Base-by-base conservation (phyloP, 352 stramenopile genomes). In the Phytopythium ostracodes region DNA sequence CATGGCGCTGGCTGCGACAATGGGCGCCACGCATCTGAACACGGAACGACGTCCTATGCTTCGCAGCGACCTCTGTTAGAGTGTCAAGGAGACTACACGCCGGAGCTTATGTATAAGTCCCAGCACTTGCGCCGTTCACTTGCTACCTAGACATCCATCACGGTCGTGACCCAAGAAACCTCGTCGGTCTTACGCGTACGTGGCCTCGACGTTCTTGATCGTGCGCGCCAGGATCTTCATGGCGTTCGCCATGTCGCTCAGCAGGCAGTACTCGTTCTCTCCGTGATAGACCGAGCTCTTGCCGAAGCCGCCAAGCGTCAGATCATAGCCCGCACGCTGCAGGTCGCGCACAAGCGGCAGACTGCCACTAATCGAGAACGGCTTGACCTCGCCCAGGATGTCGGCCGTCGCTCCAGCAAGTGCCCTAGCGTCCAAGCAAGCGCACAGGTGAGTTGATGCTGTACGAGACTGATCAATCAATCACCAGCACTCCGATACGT, bases 201-300 rank as follows among this genome's bases (percentile, higher is more conserved):
- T 25, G 24, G 63, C 63, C n/a, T 91, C 82, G 33, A 92, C 80
- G 58, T 94, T 89, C 61, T 74, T 68, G 67, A 97, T 88, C 36
- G 90, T 92, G 55, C 71, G 76, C 35, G 89, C 75, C n/a, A 97
- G 79, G 64, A 98, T 96, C 74, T 91, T 87, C 27, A 92, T 67
- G n/a, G 87, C 91, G 56, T 96, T 75, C 57, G 77, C 75, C 81
- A 98, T 96, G 59, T 95, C 87, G 62, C 68, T 92, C 49, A 97
- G 70, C 49, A 64, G 73, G 61, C 88, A 97, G 74, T 87, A 97
- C 70, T 98, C 92, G 66, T 97, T 97, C 71, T 98, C 91, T 12
- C 89, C 92, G 70, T 97, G 92, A 68, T 98, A 97, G 38, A 92
- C 82, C 0, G 84, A 74, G 62, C 78, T 92, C 68, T 88, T 89